Conservation (phyloP, 129 eudicot species). For the carrot (Daucus carota) region DNA sequence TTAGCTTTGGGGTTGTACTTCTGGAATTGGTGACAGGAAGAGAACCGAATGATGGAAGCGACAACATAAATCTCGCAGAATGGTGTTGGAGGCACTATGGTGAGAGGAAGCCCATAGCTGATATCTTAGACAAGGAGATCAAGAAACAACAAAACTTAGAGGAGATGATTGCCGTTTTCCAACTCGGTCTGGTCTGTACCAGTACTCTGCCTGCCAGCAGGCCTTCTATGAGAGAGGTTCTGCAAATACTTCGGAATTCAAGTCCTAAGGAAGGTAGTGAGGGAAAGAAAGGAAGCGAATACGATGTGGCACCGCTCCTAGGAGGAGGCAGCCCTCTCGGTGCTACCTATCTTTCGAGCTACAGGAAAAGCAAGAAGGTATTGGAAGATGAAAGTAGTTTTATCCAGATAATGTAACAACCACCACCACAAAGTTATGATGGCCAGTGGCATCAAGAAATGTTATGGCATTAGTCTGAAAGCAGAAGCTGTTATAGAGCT, state of each 20-base stretch:
- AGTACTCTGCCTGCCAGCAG: slow-evolving; percentile 58
- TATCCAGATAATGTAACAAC: slow-evolving; percentile 19
- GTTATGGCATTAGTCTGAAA: background rate
- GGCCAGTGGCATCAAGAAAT: background rate
- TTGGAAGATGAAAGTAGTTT: slow-evolving; percentile 32
- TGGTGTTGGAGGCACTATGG: slow-evolving; percentile 78
- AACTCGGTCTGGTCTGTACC: slow-evolving; percentile 75
- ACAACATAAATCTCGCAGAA: slow-evolving; percentile 59
- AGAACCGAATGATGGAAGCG: slow-evolving; percentile 61
- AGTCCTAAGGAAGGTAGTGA: slow-evolving; percentile 15
- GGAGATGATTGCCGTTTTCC: slow-evolving; percentile 50
- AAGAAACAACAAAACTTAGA: slow-evolving; percentile 43
- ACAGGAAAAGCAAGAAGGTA: slow-evolving; percentile 40
- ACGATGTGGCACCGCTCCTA: slow-evolving; percentile 55
- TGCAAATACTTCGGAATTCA: slow-evolving; percentile 51
- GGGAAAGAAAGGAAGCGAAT: slow-evolving; percentile 39
- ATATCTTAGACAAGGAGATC: slow-evolving; percentile 48
- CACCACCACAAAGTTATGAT: background rate
- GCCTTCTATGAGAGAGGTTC: slow-evolving; percentile 76
- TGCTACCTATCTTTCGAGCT: slow-evolving; percentile 43
- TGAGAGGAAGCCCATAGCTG: slow-evolving; percentile 42
- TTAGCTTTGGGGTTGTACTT: slow-evolving; percentile 83
- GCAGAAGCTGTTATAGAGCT: background rate
- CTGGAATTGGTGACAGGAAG: slow-evolving; percentile 77
- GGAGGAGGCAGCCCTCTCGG: slow-evolving; percentile 24